Evolutionary conservation across 805 yeast genomes (phyloP).

Genomic region (Ogataea henricii): DNA sequence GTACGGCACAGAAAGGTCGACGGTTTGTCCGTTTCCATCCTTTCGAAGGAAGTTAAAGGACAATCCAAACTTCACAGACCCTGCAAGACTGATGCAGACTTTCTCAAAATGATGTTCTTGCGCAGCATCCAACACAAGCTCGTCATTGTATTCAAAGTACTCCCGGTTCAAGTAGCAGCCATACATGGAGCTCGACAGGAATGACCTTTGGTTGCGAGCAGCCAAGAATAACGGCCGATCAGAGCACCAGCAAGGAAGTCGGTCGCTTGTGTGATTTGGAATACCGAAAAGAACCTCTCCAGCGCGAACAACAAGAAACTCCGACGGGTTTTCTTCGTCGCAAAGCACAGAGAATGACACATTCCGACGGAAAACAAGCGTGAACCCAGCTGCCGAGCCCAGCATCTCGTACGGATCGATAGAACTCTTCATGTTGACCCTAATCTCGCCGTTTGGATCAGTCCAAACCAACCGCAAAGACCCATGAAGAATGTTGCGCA

Average conservation of each 20-base stretch:
- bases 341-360: constrained; percentile 52
- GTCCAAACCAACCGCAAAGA: constrained; percentile 50
- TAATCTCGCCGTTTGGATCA: constrained; percentile 48
- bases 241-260: constrained; percentile 60
- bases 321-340: constrained; percentile 65
- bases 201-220: constrained; percentile 25
- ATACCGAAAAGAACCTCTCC: constrained; percentile 66
- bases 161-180: constrained; percentile 28
- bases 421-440: constrained; percentile 70
- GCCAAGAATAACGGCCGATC: constrained; percentile 50
- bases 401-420: constrained; percentile 76
- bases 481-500: constrained; percentile 77
- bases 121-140: constrained; percentile 8
- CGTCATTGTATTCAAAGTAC: constrained; percentile 15
- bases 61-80: constrained; percentile 58
- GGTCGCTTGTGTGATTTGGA: constrained; percentile 68
- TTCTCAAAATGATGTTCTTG: constrained; percentile 44
- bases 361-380: constrained; percentile 66
- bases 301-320: constrained; percentile 65
- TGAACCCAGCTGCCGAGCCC: constrained; percentile 72
- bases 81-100: constrained; percentile 56
- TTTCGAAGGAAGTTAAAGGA: constrained; percentile 60
- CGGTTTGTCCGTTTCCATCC: constrained; percentile 35
- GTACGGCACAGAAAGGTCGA: constrained; percentile 54
- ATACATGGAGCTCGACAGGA: constrained; percentile 25